phyloP scores from a whole-genome alignment of 345 rosid species.

The Acer saccharum region DNA sequence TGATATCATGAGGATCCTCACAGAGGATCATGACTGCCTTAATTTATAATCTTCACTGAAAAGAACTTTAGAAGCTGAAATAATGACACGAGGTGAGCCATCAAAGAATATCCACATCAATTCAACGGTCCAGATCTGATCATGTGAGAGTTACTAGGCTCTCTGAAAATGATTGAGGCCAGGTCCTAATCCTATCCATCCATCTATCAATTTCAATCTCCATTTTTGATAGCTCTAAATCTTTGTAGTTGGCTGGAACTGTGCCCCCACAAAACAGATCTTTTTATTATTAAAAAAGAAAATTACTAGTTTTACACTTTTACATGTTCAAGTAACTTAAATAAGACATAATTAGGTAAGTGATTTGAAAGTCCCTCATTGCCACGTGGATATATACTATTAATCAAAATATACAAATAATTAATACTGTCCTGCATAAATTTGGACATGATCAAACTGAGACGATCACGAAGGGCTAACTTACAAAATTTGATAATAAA shows the following conservation, averaged over 20 bases:
- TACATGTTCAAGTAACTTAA: slow-evolving; percentile 28
- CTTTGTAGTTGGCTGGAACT: slow-evolving; percentile 1
- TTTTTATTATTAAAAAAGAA: not conserved
- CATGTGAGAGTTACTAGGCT: not conserved
- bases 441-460: too few relatives aligned
- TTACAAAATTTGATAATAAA: too few relatives aligned
- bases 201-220: slow-evolving; percentile 23
- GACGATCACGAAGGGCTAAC: too few relatives aligned
- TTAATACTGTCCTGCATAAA: too few relatives aligned
- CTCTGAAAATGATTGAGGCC: slow-evolving; percentile 26
- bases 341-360: slow-evolving; percentile 30
- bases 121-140: slow-evolving; percentile 24
- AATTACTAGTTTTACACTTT: slow-evolving; percentile 17
- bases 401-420: too few relatives aligned
- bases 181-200: not conserved
- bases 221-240: slow-evolving; percentile 11
- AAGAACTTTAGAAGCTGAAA: slow-evolving; percentile 3
- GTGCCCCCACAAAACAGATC: slow-evolving; percentile 4
- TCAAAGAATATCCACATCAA: slow-evolving; percentile 24
- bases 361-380: slow-evolving; percentile 24
- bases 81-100: slow-evolving; percentile 7
- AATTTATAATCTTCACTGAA: not conserved
- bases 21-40: not conserved
- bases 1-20: not conserved
- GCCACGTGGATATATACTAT: slow-evolving; percentile 10